Percentiles rank a stretch among this genome's conserved stretches.
These are phyloP conservation scores for Rhizophagus clarus DNA, from an alignment of 192 early-diverging fungal species.

Conservation along the genomic window DNA sequence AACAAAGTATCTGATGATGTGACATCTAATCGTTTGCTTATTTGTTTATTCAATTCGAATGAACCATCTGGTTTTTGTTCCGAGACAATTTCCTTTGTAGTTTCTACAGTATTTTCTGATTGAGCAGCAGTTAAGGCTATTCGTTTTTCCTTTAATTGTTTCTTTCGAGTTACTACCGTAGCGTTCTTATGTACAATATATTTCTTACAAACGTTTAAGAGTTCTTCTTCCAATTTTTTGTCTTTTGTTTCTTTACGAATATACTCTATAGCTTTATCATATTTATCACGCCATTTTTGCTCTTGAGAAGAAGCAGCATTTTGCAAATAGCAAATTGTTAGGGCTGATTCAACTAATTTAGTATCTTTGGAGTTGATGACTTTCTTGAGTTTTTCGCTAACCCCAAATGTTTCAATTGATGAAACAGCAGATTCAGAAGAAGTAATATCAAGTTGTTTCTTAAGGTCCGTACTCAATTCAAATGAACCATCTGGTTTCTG, in stretches of 20 bases:
- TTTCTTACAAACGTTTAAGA: background rate
- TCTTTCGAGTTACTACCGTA: background rate
- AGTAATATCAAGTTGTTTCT: background rate
- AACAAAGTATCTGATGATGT: background rate
- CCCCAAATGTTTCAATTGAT: background rate
- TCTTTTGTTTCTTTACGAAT: background rate
- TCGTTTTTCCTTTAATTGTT: background rate
- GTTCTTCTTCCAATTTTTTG: background rate
- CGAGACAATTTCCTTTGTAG: background rate
- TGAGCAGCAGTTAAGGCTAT: background rate
- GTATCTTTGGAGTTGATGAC: background rate
- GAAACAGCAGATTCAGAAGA: background rate
- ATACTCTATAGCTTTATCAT: background rate
- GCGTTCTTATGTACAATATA: background rate
- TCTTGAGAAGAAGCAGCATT: background rate
- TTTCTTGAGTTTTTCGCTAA: background rate
- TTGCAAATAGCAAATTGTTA: conserved; percentile 1
- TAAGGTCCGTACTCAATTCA: background rate
- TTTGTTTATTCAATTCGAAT: background rate
- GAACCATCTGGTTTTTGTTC: background rate
- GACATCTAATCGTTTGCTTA: background rate
- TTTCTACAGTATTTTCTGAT: background rate
- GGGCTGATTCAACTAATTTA: background rate
- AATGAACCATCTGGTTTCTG: background rate
- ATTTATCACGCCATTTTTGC: background rate